Conservation (phyloP, 2,329 filamentous ascomycete species). For the Pyricularia sp. region DNA sequence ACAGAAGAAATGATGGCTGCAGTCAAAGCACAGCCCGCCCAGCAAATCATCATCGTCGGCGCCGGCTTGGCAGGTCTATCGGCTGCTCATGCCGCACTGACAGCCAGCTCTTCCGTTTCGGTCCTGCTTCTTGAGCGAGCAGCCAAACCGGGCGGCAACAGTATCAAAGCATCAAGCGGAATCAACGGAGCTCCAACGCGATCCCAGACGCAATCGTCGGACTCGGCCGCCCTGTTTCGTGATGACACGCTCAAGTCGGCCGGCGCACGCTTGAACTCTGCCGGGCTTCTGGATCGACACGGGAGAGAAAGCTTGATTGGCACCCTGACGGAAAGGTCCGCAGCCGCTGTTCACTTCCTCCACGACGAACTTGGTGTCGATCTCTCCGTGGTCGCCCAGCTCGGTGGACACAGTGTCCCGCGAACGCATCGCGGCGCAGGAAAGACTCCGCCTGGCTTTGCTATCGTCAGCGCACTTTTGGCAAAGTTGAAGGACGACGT, state of each 20-base stretch:
- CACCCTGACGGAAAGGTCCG: conserved; percentile 37
- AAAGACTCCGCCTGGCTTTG: conserved; percentile 46
- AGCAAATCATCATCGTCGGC: conserved; percentile 5
- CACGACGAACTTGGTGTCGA: conserved; percentile 47
- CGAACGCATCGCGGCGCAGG: conserved; percentile 49
- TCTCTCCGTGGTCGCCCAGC: conserved; percentile 44
- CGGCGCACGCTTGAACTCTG: conserved; percentile 27
- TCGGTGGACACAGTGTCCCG: conserved; percentile 49
- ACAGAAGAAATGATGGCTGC: neutral
- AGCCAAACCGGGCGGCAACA: conserved; percentile 6
- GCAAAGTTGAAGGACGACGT: conserved; percentile 32
- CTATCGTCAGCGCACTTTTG: conserved; percentile 46
- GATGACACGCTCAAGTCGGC: conserved; percentile 49
- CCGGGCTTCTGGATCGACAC: conserved; percentile 18
- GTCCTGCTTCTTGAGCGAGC: conserved; percentile 5
- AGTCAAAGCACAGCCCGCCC: neutral
- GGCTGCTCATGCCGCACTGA: conserved; percentile 4
- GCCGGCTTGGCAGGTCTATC: conserved; percentile 1
- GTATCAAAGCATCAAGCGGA: conserved; percentile 7
- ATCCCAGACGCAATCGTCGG: conserved; percentile 34
- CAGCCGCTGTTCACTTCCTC: conserved; percentile 45
- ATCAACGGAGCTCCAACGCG: conserved; percentile 33
- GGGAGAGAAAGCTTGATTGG: conserved; percentile 31
- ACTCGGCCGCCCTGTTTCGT: conserved; percentile 34
- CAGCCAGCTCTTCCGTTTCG: neutral